These are phyloP conservation scores for Alopecurus myosuroides DNA, from an alignment of 176 grass and related monocot genomes.

Conservation along the genomic window DNA sequence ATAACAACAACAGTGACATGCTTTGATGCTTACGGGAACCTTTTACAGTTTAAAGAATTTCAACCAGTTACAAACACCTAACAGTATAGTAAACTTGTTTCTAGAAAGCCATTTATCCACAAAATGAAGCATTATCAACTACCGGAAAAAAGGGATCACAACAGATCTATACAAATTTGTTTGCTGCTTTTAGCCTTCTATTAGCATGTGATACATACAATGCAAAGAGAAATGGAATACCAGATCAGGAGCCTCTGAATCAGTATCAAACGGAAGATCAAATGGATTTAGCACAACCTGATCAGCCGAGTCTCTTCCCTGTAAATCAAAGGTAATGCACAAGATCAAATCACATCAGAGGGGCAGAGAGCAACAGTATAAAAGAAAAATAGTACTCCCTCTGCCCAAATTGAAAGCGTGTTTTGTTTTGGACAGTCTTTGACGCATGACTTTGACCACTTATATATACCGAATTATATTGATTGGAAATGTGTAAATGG, in stretches of 20 bases:
- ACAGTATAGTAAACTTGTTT: not conserved
- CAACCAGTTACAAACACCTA: not conserved
- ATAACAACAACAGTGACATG: not conserved
- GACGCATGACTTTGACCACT: too few relatives aligned
- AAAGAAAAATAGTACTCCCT: not conserved
- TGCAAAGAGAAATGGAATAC: constrained; percentile 33
- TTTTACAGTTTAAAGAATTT: not conserved
- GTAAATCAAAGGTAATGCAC: constrained; percentile 10
- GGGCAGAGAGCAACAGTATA: not conserved
- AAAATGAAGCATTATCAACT: constrained; percentile 8
- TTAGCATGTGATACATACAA: not conserved
- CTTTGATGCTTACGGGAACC: not conserved
- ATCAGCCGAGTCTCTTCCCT: constrained; percentile 37
- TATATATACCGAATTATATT: too few relatives aligned
- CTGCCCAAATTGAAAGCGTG: too few relatives aligned
- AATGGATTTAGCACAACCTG: constrained; percentile 66
- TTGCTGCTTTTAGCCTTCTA: not conserved
- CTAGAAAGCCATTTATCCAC: not conserved
- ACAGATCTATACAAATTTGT: not conserved
- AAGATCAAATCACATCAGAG: not conserved
- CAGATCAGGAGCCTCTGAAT: constrained; percentile 38
- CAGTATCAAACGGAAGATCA: constrained; percentile 54
- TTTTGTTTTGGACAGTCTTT: too few relatives aligned
- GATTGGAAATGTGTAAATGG: too few relatives aligned
- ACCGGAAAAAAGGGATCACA: not conserved